Evolutionary conservation across 345 rosid genomes (phyloP), one percentile per base, ranked within the genome.

Genomic region (Gossypium thurberi): DNA sequence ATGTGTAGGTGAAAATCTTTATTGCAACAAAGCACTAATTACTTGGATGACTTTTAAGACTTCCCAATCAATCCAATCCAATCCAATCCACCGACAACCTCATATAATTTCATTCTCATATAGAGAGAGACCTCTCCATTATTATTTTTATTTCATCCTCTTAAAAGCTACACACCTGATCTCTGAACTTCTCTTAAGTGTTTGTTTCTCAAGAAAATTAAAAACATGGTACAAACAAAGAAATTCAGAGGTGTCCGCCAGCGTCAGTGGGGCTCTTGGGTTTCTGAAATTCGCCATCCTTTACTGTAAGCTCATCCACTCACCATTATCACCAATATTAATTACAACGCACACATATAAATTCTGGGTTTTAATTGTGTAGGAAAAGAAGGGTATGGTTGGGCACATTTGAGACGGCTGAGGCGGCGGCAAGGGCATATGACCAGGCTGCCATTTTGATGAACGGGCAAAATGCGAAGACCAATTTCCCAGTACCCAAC

Each of bases 221-320:
- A 64, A 63, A 21, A 66, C 26, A 90, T 90, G 96, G 91, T 84
- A 83, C 86, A 83, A 70, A 65, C 90, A 47, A 90, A 80, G 88
- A 90, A 88, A 75, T 90, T 81, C 91, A 84, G 96, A 80, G 96
- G 93, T 20, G 96, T 90, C 69, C 87, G 96, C 77, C 93, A 90
- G 69, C 93, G 96, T 78, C 93, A 88, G 87, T 90, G 96, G 96
- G 96, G 96, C 81, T 87, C 96, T 48, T 90, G 96, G 93, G 93
- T 90, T 26, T 88, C 95, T 26, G 93, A 90, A 74, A 90, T 90
- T 80, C 93, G 96, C 69, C 93, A 90, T 67, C 93, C 97, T 21
- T 85, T 90, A 78, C 67, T 88, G 96, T 90, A 81, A 74, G 74
- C 66, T 12, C 28, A 69, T 17, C 78, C 70, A 62, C 80, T 62